A percentile compares a stretch with the other conserved stretches of the same genome.
Evolutionary conservation across 2,329 filamentous ascomycete genomes (phyloP).

Genomic region (Onygenales sp.): DNA sequence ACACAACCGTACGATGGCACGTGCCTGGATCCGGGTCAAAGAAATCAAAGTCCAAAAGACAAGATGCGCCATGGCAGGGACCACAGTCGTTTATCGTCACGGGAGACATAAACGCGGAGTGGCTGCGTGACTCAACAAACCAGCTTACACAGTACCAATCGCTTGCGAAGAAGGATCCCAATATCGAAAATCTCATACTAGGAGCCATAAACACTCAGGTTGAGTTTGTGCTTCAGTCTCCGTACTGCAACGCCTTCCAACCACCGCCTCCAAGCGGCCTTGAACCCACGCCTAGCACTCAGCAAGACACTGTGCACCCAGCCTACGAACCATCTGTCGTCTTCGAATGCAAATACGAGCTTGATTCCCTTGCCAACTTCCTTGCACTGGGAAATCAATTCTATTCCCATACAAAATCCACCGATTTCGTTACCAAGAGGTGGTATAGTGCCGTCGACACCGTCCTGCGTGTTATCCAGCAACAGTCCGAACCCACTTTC

Average conservation of each 20-base stretch:
- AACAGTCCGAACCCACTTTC: constrained; percentile 77
- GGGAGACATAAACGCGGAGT: constrained; percentile 86
- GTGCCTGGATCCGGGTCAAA: constrained; percentile 48
- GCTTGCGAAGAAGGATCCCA: constrained; percentile 69
- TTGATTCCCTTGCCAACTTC: constrained; percentile 91
- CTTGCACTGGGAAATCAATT: constrained; percentile 80
- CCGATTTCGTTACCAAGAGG: constrained; percentile 64
- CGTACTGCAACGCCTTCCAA: constrained; percentile 98
- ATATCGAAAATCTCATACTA: constrained; percentile 68
- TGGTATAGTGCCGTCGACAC: constrained; percentile 73
- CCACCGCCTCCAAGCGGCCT: constrained; percentile 78
- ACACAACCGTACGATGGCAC: constrained; percentile 85
- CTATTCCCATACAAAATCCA: constrained; percentile 66
- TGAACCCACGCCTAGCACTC: constrained; percentile 61
- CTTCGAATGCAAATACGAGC: constrained; percentile 98
- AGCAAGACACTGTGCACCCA: constrained; percentile 77
- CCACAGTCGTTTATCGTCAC: constrained; percentile 90
- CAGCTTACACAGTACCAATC: constrained; percentile 84
- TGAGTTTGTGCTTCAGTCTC: constrained; percentile 87
- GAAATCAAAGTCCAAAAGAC: constrained; percentile 32
- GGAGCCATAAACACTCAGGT: constrained; percentile 94
- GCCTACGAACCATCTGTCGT: constrained; percentile 74
- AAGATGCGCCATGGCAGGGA: constrained; percentile 65
- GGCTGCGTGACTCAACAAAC: constrained; percentile 87
- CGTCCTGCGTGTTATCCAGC: constrained; percentile 61